Evolutionary conservation across 2,329 filamentous ascomycete genomes (phyloP), one percentile per base, ranked within the genome.

Genomic region (Hymenoscyphus occultus): DNA sequence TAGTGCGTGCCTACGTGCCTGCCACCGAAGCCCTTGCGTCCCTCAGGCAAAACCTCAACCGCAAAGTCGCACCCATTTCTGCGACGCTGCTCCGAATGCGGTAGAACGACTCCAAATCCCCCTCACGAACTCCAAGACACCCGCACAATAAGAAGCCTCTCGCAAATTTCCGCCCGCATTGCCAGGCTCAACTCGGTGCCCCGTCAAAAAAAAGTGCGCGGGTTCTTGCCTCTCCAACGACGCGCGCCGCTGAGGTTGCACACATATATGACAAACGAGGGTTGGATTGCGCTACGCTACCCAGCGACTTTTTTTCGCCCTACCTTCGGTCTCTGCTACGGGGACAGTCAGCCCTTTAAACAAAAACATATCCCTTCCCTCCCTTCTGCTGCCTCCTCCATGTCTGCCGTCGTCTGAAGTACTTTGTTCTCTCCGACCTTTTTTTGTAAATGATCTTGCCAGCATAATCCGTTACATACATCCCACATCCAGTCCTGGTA

Each of bases 231-330:
- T 71, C 59, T 69, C 65, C 67, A 70, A 58, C 67, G 64, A 70
- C 69, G 64, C 69, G 65, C 71, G 70, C 72, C 70, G 45, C 45
- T 69, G 60, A 69, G 67, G 70, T 71, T 70, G 71, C 73, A 74
- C 73, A 35, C 73, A 74, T 74, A 74, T 74, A 74, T 74, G 73
- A 75, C 74, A 75, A 75, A 74, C 72, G 73, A 74, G 71, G 71
- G 70, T 71, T 72, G 71, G 74, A 72, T 75, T 73, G 74, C 71
- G 73, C 74, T 72, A 76, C 35, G 35, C 35, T 35, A 35, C 35
- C 35, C 9, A 35, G 73, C 70, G 19, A 51, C 45, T 28, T 51
- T 70, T 63, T 62, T 66, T 68, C 65, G 68, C 69, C 70, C 69
- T 71, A 68, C 69, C 68, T 69, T 66, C 69, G 58, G 48, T n/a